Conservation (phyloP, 805 yeast genomes). For the Metschnikowia picachoensis region DNA sequence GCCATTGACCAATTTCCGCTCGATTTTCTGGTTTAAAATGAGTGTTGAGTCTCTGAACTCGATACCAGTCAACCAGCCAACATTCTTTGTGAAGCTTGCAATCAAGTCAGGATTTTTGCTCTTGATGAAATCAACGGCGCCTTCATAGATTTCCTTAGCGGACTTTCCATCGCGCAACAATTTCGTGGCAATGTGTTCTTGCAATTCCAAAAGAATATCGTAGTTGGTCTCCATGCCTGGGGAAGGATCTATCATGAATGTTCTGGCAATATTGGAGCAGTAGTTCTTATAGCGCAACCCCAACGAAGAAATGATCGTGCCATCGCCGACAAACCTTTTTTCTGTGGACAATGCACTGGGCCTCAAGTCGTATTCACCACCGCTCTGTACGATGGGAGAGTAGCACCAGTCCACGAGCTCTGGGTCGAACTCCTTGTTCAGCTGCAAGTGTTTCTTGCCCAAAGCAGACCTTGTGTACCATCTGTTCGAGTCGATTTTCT, state of each 20-base stretch:
- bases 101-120: conserved; percentile 61
- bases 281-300: conserved; percentile 86
- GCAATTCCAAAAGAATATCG: conserved; percentile 68
- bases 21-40: conserved; percentile 69
- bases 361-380: conserved; percentile 76
- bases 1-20: conserved; percentile 62
- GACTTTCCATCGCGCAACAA: conserved; percentile 63
- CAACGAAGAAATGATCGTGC: conserved; percentile 77
- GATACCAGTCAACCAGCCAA: conserved; percentile 86
- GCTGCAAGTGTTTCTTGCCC: conserved; percentile 53
- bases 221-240: conserved; percentile 74
- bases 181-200: conserved; percentile 52
- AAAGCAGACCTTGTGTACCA: conserved; percentile 53
- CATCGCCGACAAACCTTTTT: conserved; percentile 58
- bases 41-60: conserved; percentile 82
- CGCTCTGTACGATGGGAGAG: conserved; percentile 86
- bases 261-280: conserved; percentile 83
- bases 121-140: conserved; percentile 57
- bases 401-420: conserved; percentile 88
- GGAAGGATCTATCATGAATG: conserved; percentile 87
- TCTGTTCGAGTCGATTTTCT: conserved; percentile 69
- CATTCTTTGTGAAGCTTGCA: conserved; percentile 63
- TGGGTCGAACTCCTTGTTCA: conserved; percentile 59
- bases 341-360: conserved; percentile 78
- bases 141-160: conserved; percentile 64